Evolutionary conservation across 495 filamentous ascomycete genomes (phyloP).

Genomic region (Aspergillus indologenus): DNA sequence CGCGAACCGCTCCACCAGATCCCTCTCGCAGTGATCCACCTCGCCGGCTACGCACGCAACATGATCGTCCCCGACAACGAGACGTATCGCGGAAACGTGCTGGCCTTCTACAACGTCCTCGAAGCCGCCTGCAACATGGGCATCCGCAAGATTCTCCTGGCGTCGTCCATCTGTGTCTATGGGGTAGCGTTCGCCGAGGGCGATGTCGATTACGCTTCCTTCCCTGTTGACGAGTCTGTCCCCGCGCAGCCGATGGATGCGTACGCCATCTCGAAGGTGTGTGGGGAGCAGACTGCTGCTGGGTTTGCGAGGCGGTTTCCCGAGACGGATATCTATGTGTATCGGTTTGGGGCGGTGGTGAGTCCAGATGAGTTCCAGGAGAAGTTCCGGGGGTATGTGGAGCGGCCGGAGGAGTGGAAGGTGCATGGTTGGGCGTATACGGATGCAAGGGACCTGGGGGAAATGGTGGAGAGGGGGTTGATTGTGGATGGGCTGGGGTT

Average conservation of each 20-base stretch:
- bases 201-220: conserved; percentile 51
- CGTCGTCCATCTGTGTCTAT: conserved; percentile 56
- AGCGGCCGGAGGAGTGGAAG: conserved; percentile 31
- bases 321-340: conserved; percentile 54
- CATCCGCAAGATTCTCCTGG: conserved; percentile 59
- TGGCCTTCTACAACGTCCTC: conserved; percentile 56
- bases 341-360: conserved; percentile 58
- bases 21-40: conserved; percentile 60
- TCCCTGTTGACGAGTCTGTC: conserved; percentile 55
- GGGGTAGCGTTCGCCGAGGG: conserved; percentile 58
- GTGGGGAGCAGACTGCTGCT: conserved; percentile 52
- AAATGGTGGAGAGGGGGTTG: conserved; percentile 50
- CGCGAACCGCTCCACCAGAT: conserved; percentile 30
- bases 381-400: conserved; percentile 47
- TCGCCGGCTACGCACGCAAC: conserved; percentile 58
- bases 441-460: conserved; percentile 44
- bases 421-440: conserved; percentile 4
- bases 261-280: conserved; percentile 60
- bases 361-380: conserved; percentile 56
- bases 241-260: conserved; percentile 54
- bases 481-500: conserved; percentile 1
- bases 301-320: conserved; percentile 52
- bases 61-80: conserved; percentile 61
- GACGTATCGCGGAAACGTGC: conserved; percentile 52
- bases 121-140: conserved; percentile 58